Evolutionary conservation across 352 stramenopile genomes (phyloP).

Genomic region (Phytophthora pinifolia): DNA sequence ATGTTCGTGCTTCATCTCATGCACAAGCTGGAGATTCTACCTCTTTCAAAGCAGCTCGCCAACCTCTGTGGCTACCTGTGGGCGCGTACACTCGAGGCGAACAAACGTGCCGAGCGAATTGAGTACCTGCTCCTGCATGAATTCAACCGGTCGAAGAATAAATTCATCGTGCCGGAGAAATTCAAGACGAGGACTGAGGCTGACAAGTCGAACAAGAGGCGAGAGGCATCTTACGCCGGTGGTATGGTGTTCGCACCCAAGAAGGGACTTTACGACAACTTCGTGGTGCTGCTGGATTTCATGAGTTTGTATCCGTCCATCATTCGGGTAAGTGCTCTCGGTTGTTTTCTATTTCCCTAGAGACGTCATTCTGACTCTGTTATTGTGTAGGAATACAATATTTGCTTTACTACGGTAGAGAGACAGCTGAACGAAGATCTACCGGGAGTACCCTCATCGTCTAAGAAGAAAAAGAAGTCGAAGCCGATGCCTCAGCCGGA

Average conservation of each 20-base stretch:
- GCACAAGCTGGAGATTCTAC: conserved; percentile 98
- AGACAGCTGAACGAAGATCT: conserved; percentile 65
- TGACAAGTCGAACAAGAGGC: conserved; percentile 55
- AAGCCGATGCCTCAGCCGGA: conserved; percentile 54
- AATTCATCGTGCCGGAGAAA: conserved; percentile 98
- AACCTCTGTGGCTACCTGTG: conserved; percentile 99
- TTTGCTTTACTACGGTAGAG: conserved; percentile 99
- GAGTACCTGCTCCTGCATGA: conserved; percentile 99
- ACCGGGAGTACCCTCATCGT: conserved; percentile 23
- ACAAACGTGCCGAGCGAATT: conserved; percentile 98
- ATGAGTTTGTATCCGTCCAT: conserved; percentile 99
- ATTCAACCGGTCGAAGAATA: conserved; percentile 94
- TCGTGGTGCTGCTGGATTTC: conserved; percentile 99
- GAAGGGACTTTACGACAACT: conserved; percentile 99
- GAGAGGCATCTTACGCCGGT: conserved; percentile 96
- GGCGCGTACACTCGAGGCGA: conserved; percentile 94
- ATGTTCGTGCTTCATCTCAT: conserved; percentile 97
- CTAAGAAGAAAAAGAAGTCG: conserved; percentile 59
- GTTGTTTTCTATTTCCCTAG: background rate
- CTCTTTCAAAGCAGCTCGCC: conserved; percentile 98
- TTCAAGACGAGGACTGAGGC: conserved; percentile 69
- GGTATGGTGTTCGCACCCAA: conserved; percentile 99
- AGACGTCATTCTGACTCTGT: conserved; percentile 6
- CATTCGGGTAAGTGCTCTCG: conserved; percentile 79
- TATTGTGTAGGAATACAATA: conserved; percentile 97